Evolutionary conservation across 768 basidiomycete genomes (phyloP), one percentile per base, ranked within the genome.

Genomic region (Boletales sp.): DNA sequence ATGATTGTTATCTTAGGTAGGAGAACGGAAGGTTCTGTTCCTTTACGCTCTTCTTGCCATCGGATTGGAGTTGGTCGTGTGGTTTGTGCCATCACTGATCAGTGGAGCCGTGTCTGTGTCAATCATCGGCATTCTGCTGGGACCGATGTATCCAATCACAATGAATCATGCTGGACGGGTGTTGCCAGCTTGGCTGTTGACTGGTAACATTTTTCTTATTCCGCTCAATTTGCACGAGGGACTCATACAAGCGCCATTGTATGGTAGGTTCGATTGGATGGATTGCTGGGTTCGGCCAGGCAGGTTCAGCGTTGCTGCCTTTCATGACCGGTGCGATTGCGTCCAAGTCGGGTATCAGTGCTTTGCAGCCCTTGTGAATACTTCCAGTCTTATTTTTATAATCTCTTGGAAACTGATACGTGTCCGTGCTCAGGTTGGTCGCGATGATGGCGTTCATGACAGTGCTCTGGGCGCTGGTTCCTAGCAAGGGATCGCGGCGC

Each of bases 291-390:
- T 76, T 82, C 30, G 87, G 88, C 0, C 83, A 85, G 59, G 81
- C 85, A 4, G 88, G 88, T 14, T 81, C 82, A 38, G 87, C 87
- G 0, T 54, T 86, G 7, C 59, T 90, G 5, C 87, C 89, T 0
- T 88, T 90, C 56, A 74, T 88, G 52, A 84, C 85, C 1, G 87
- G 87, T 19, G 76, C 81, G 2, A 75, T 90, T 21, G 79, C 87
- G 6, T 74, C 74, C 18, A 80, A 74, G 51, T 77, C 81, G 37
- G 87, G 77, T 0, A 80, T 80, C 34, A 55, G 54, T 12, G 62
- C 66, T 11, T 48, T 79, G 50, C 76, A 76, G 54, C 66, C 66
- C 13, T 17, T 68, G 66, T 67, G 50, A 48, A 68, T 57, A 29
- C 24, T 4, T 30, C 29, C 31, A 3, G 1, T 15, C 13, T 34